Evolutionary conservation across 768 basidiomycete species (phyloP).

Genomic region (Exsudoporus frostii): DNA sequence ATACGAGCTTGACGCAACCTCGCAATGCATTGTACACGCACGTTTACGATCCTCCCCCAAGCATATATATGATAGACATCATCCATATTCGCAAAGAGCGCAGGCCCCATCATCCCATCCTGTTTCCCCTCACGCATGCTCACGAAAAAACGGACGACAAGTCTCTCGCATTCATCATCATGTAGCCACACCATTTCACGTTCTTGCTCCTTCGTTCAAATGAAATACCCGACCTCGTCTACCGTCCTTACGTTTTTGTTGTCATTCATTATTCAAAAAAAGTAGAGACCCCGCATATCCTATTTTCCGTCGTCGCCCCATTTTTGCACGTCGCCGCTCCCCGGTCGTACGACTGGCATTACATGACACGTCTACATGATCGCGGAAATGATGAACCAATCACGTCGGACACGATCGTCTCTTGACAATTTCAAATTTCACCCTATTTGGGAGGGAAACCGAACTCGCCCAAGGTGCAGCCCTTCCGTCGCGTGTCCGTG

Average conservation of each 20-base stretch:
- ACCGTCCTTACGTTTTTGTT: slow-evolving; percentile 16
- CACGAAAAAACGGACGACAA: slow-evolving; percentile 13
- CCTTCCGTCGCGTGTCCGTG: background rate
- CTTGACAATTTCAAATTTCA: too few relatives aligned
- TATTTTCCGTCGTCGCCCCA: too few relatives aligned
- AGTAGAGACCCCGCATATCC: background rate
- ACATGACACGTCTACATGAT: too few relatives aligned
- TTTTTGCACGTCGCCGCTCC: too few relatives aligned
- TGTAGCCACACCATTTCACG: slow-evolving; percentile 12
- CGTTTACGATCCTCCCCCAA: slow-evolving; percentile 19
- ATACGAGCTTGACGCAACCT: slow-evolving; percentile 24
- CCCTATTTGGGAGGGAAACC: too few relatives aligned
- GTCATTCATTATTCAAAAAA: background rate
- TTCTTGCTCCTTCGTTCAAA: background rate
- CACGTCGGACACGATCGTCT: too few relatives aligned
- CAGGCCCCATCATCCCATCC: slow-evolving; percentile 11
- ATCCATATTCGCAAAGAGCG: slow-evolving; percentile 9
- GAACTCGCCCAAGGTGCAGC: too few relatives aligned
- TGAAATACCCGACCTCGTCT: slow-evolving; percentile 16
- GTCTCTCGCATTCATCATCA: background rate
- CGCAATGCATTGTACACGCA: slow-evolving; percentile 29
- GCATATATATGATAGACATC: slow-evolving; percentile 26
- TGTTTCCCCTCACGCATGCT: slow-evolving; percentile 13
- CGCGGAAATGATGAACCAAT: too few relatives aligned
- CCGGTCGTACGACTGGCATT: too few relatives aligned